Evolutionary conservation across 352 stramenopile genomes (phyloP), one percentile per base, ranked within the genome.

Genomic region (Phytophthora cryptogea): DNA sequence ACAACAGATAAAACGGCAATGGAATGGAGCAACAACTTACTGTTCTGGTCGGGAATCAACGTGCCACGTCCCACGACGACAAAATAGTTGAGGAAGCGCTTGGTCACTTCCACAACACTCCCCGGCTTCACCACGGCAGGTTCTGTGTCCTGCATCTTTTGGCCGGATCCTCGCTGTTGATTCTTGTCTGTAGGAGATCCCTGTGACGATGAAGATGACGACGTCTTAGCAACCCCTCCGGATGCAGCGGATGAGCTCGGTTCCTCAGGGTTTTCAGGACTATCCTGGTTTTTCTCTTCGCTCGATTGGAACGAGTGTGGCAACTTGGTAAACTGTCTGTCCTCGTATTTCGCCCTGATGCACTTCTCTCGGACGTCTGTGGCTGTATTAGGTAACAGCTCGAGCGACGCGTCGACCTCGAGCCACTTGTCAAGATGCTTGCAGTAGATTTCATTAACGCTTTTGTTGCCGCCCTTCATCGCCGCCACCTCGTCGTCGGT

Each of bases 51-150:
- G 1, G 74, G 61, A 16, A 83, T 72, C 17, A 89, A 68, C 8
- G 58, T 50, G 6, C 83, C 83, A 40, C 83, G 66, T n/a, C 80
- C 83, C 4, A 94, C 69, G 27, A 92, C 82, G 30, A 90, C 68
- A 65, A 94, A 94, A 72, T 91, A 90, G 55, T 94, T 91, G 14
- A 91, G 63, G 44, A 92, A 90, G 5, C 83, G 85, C 55, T 94
- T 92, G 50, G 67, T 79, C 13, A 94, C 77, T 67, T 92, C 84
- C 4, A 92, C 66, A 45, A 90, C 74, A 5, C 72, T 81, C n/a
- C 76, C 64, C 0, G 81, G 28, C 32, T 83, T 88, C 11, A 64
- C 48, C 11, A 54, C 58, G 3, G 71, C 63, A 13, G 80, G 66
- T n/a, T 75, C 72, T 5, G 48, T 59, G 7, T 63, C 70, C 23